Base-by-base conservation (phyloP, 1,284 basidiomycete species). In the Boletus calvinii region DNA sequence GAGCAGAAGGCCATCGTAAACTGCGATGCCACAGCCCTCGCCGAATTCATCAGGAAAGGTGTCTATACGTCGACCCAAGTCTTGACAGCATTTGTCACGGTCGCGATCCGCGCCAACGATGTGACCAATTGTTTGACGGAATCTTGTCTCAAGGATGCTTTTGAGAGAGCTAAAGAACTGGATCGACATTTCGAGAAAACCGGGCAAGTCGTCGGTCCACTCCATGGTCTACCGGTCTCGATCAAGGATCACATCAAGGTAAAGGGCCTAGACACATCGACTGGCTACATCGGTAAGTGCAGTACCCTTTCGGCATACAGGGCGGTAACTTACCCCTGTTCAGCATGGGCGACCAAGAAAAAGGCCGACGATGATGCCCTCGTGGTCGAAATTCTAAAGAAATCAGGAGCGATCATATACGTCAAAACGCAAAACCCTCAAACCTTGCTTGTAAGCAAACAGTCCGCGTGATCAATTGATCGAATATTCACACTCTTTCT, bases 371-470 rank as follows among this genome's bases (percentile, higher is more conserved):
- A 68, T 41, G 74, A 78, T 61, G 77, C 77, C 6, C 67, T 76
- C 13, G 74, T 69, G n/a, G 76, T 79, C 31, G 63, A 70, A 29
- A 72, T 80, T 44, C 65, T 83, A 45, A 74, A 74, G 46, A 69
- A 72, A 45, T 77, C 79, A 4, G 80, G 80, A 17, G 80, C 81
- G n/a, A 74, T 83, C 49, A 68, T 80, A 46, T 83, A 77, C 55
- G 76, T 79, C 49, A 80, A 81, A 67, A 83, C 81, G 1, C 78
- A 81, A 50, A 78, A 77, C 57, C 79, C 79, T 39, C 79, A 80
- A 63, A 78, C 78, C 29, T 57, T 80, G 41, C 65, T 80, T 39
- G 78, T 73, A 48, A 58, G 61, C 48, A 29, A 34, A 48, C 41
- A 18, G 29, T 43, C 18, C 15, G 32, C 38, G 13, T 39, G 39